These are phyloP conservation scores for Rhodotorula babjevae DNA, from an alignment of 768 basidiomycete species.

Conservation along the genomic window DNA sequence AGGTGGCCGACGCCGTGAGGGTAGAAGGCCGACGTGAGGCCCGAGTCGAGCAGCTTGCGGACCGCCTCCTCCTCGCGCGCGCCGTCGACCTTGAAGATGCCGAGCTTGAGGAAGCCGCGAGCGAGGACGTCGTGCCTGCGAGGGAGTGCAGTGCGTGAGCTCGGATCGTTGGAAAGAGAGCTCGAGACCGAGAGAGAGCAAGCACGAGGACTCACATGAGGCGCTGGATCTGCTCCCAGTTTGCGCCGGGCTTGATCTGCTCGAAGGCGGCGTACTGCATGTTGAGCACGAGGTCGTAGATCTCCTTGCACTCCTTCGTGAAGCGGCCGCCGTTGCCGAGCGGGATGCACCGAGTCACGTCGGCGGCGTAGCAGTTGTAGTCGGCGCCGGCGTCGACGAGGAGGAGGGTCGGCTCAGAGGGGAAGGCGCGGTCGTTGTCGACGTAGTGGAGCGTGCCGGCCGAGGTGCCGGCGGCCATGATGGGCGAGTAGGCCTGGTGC, in stretches of 20 bases:
- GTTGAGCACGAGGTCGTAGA: conserved; percentile 78
- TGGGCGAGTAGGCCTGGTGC: conserved; percentile 87
- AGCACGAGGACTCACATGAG: conserved; percentile 51
- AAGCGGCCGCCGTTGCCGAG: conserved; percentile 93
- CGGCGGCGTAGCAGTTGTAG: conserved; percentile 64
- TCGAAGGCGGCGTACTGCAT: conserved; percentile 85
- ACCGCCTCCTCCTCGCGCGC: conserved; percentile 28
- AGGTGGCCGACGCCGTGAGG: conserved; percentile 85
- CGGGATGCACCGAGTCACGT: conserved; percentile 55
- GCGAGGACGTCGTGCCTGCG: conserved; percentile 68
- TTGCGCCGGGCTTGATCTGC: conserved; percentile 66
- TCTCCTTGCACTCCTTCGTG: conserved; percentile 68
- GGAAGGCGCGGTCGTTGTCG: conserved; percentile 58
- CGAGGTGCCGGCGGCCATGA: conserved; percentile 77
- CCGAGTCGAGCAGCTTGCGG: conserved; percentile 62
- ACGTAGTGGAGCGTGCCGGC: conserved; percentile 92
- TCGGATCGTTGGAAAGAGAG: too few relatives aligned
- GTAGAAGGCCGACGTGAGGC: conserved; percentile 79
- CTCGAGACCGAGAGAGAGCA: neutral
- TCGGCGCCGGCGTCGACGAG: conserved; percentile 81
- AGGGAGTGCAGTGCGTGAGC: too few relatives aligned
- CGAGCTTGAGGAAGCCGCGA: conserved; percentile 71
- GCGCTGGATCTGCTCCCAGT: conserved; percentile 85
- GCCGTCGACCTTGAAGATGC: conserved; percentile 72
- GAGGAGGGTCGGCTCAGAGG: conserved; percentile 29